Evolutionary conservation across 169 alveolate genomes (phyloP).

Genomic region (Plasmodium falciparum): DNA sequence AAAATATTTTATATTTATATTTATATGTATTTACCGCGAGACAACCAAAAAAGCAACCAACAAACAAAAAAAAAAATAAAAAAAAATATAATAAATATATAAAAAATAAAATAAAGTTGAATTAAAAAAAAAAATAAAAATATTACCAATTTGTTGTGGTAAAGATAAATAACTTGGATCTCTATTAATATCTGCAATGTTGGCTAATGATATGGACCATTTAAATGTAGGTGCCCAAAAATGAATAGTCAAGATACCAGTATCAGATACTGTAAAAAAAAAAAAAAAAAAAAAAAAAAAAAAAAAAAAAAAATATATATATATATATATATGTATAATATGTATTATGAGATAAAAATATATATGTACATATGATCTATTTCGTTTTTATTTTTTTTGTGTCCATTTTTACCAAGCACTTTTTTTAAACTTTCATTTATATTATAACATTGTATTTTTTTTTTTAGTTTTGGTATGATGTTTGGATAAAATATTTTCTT

Average conservation of each 20-base stretch:
- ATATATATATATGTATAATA: neutral
- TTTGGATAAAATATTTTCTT: constrained; percentile 71
- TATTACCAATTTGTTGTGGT: constrained; percentile 91
- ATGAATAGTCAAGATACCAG: constrained; percentile 95
- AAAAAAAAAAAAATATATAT: neutral
- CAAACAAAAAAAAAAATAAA: neutral
- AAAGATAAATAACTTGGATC: constrained; percentile 91
- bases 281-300: too few species aligned
- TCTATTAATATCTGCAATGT: constrained; percentile 90
- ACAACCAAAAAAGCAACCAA: too few species aligned
- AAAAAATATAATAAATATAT: neutral
- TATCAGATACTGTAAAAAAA: constrained; percentile 41
- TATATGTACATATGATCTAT: neutral
- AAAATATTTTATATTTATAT: too few species aligned
- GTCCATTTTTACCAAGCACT: constrained; percentile 31
- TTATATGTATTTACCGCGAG: too few species aligned
- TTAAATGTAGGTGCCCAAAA: constrained; percentile 96
- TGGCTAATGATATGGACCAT: constrained; percentile 94
- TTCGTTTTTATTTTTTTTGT: neutral
- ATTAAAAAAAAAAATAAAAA: neutral
- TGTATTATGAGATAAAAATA: neutral
- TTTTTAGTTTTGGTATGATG: constrained; percentile 53
- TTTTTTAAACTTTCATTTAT: constrained; percentile 56
- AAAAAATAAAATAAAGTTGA: neutral
- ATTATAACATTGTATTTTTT: constrained; percentile 36